These are phyloP conservation scores for Ophiostoma himal-ulmi DNA, from an alignment of 2,329 filamentous ascomycete genomes.

Conservation along the genomic window DNA sequence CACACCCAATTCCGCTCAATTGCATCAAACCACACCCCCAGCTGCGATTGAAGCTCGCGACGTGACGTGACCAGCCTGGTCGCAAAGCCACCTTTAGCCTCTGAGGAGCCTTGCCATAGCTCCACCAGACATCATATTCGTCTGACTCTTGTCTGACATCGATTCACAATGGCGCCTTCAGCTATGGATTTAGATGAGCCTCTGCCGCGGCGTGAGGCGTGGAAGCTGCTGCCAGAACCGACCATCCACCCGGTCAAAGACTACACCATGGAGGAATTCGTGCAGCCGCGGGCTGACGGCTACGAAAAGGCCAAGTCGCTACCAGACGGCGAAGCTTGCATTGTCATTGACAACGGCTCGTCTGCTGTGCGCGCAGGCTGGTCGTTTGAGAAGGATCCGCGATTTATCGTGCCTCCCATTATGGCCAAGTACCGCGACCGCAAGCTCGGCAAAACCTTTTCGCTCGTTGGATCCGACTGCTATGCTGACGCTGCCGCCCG, in stretches of 20 bases:
- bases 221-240: conserved; percentile 47
- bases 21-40: not conserved
- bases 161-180: conserved; percentile 2
- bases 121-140: not conserved
- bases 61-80: conserved; percentile 1
- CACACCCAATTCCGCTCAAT: not conserved
- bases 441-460: conserved; percentile 85
- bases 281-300: conserved; percentile 56
- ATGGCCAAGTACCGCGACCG: conserved; percentile 94
- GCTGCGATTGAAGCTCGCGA: conserved; percentile 4
- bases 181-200: conserved; percentile 46
- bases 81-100: not conserved
- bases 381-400: conserved; percentile 83
- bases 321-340: conserved; percentile 59
- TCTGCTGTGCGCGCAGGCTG: conserved; percentile 87
- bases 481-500: conserved; percentile 90
- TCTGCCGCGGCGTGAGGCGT: conserved; percentile 36
- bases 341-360: conserved; percentile 98
- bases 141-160: not conserved
- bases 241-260: conserved; percentile 58
- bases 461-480: conserved; percentile 86
- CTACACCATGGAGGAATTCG: conserved; percentile 52
- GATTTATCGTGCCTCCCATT: conserved; percentile 75
- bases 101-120: not conserved
- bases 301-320: conserved; percentile 60